phyloP scores from a whole-genome alignment of 192 early-diverging fungal species.

The Podochytrium sp. region DNA sequence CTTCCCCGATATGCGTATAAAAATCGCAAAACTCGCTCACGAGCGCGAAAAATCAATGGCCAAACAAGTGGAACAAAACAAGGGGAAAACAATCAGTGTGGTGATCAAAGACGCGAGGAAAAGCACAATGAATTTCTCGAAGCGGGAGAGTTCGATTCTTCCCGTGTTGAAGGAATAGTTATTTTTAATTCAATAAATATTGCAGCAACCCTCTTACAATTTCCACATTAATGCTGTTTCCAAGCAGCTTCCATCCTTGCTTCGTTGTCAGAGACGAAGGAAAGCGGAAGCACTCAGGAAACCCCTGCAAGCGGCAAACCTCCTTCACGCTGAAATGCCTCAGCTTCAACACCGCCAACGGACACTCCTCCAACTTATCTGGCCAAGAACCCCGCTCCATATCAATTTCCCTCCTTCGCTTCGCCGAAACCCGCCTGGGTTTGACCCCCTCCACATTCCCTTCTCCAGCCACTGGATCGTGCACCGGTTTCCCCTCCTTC shows the following conservation, averaged over 20 bases:
- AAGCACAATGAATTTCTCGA: too few species aligned
- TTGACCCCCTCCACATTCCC: not conserved
- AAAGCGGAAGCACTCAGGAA: constrained; percentile 57
- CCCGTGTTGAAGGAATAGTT: too few species aligned
- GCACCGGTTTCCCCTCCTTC: not conserved
- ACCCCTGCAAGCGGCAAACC: constrained; percentile 19
- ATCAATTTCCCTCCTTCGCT: constrained; percentile 9
- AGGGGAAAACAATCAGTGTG: too few species aligned
- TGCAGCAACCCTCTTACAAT: constrained; percentile 72
- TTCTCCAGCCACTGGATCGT: not conserved
- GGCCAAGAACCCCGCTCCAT: constrained; percentile 31
- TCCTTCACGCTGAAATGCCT: constrained; percentile 30
- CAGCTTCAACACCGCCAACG: constrained; percentile 14
- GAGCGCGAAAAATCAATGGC: constrained; percentile 6
- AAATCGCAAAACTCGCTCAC: constrained; percentile 26
- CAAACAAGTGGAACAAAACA: constrained; percentile 2
- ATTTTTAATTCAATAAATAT: constrained; percentile 25
- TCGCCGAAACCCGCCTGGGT: constrained; percentile 5
- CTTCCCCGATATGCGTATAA: constrained; percentile 42
- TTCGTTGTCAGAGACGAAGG: constrained; percentile 63
- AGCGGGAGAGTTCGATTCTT: too few species aligned
- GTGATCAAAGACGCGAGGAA: too few species aligned
- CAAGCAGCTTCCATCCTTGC: constrained; percentile 77
- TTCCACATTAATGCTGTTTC: constrained; percentile 82
- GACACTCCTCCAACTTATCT: not conserved